A percentile compares a stretch with the other conserved stretches of the same genome.
These are phyloP conservation scores for Fusarium decemcellulare DNA, from an alignment of 2,329 filamentous ascomycete genomes.

Conservation along the genomic window DNA sequence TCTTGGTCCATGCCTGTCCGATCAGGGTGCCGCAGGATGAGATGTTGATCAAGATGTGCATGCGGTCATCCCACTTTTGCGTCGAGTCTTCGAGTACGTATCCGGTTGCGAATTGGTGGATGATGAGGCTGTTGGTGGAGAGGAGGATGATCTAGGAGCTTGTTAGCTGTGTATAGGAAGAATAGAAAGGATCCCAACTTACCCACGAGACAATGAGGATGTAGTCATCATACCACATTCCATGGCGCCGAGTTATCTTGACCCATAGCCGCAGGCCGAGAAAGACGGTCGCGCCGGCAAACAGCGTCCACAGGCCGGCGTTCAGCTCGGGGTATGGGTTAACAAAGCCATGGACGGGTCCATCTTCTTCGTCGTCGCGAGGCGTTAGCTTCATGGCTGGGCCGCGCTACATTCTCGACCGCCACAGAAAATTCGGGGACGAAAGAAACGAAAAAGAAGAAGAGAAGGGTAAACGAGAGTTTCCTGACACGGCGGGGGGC, in stretches of 20 bases:
- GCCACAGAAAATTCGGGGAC: conserved; percentile 11
- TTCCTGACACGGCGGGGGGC: neutral
- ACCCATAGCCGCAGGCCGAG: conserved; percentile 51
- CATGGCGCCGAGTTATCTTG: conserved; percentile 53
- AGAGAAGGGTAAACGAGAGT: neutral
- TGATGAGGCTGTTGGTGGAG: conserved; percentile 61
- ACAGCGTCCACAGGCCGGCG: conserved; percentile 52
- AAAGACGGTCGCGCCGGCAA: conserved; percentile 49
- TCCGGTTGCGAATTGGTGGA: conserved; percentile 62
- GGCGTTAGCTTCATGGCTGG: conserved; percentile 38
- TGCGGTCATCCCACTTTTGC: conserved; percentile 64
- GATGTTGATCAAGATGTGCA: conserved; percentile 66
- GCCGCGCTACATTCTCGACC: conserved; percentile 30
- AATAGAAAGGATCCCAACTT: conserved; percentile 28
- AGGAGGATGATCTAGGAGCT: conserved; percentile 55
- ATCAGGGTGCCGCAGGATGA: conserved; percentile 55
- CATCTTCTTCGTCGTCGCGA: conserved; percentile 42
- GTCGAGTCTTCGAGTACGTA: conserved; percentile 57
- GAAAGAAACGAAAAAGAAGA: conserved; percentile 9
- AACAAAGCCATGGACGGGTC: conserved; percentile 45
- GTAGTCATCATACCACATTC: conserved; percentile 57
- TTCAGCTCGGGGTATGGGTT: conserved; percentile 51
- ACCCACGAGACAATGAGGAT: conserved; percentile 56
- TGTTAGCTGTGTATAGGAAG: conserved; percentile 12
- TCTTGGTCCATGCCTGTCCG: conserved; percentile 54